Percentiles rank a stretch among this genome's conserved stretches.
phyloP scores from a whole-genome alignment of 768 basidiomycete genomes.

The Tylopilus vinaceipallidus region DNA sequence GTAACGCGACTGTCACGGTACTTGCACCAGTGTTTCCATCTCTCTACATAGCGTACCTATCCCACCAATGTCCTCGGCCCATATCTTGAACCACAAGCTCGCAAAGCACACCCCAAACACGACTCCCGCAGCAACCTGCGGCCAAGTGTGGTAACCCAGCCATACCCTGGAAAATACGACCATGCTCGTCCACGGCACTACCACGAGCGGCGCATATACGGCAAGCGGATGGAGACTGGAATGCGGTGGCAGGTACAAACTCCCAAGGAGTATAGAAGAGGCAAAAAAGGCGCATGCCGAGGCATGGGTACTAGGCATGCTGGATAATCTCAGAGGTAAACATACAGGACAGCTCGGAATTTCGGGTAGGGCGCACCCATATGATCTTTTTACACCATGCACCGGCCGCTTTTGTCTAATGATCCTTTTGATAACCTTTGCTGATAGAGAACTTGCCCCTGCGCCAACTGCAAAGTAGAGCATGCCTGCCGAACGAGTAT shows the following conservation, averaged over 20 bases:
- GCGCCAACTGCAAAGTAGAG: slow-evolving; percentile 60
- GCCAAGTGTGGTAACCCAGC: slow-evolving; percentile 76
- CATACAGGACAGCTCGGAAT: neutral
- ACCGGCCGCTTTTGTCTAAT: slow-evolving; percentile 66
- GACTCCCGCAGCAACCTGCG: slow-evolving; percentile 62
- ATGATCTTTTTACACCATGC: slow-evolving; percentile 49
- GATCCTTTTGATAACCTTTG: slow-evolving; percentile 57
- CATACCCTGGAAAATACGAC: slow-evolving; percentile 66
- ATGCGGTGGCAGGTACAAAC: slow-evolving; percentile 57
- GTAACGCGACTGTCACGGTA: slow-evolving; percentile 26
- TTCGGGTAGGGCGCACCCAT: slow-evolving; percentile 54
- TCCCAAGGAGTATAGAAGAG: slow-evolving; percentile 57
- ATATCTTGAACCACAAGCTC: slow-evolving; percentile 54
- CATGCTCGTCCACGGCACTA: slow-evolving; percentile 52
- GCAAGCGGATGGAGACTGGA: slow-evolving; percentile 41
- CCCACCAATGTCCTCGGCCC: slow-evolving; percentile 37
- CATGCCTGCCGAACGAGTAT: slow-evolving; percentile 61
- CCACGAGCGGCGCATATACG: slow-evolving; percentile 41
- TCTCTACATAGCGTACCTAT: slow-evolving; percentile 20
- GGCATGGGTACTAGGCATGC: slow-evolving; percentile 86
- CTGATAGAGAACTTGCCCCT: slow-evolving; percentile 51
- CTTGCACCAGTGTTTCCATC: slow-evolving; percentile 9
- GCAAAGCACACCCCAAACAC: slow-evolving; percentile 55
- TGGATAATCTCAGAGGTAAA: slow-evolving; percentile 26
- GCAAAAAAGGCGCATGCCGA: slow-evolving; percentile 65